Evolutionary conservation across 2,329 filamentous ascomycete genomes (phyloP), one percentile per base, ranked within the genome.

Genomic region (Hypoxylon sp.): DNA sequence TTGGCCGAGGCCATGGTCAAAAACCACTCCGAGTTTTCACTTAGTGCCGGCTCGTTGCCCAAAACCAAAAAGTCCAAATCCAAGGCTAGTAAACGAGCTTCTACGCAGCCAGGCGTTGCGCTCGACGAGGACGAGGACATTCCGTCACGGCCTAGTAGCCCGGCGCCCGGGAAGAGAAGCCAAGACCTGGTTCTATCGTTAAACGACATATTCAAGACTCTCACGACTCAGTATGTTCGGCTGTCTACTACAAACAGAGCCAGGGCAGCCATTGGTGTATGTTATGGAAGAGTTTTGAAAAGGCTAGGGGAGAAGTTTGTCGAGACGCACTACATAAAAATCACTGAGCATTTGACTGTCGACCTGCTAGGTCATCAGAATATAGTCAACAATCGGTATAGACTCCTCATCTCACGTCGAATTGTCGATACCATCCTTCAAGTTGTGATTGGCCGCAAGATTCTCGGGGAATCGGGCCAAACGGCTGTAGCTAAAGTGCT

Each of bases 391-490:
- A 97, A 97, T 76, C 90, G 95, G 43, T 97, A 98, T 78, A 91
- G 95, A 17, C 86, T 97, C 14, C 85, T 99, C 14, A 91, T 93
- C 65, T 93, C 93, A 2, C 88, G 96, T 60, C 93, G 91, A 77
- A 97, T 95, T 73, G 89, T 97, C 13, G 90, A 93, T 70, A 91
- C 91, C 38, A 87, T 98, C 51, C 83, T 99, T 10, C 93, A 97
- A 74, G 91, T 94, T 64, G 89, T 96, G 6, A 86, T 98, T 69
- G 93, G 93, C 7, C 87, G 87, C 63, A 89, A 90, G 71, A 91
- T 98, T 73, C 85, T 99, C 1, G 94, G 94, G 11, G 95, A 99
- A 79, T 93, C 92, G 13, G 94, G 94, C 6, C 95, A 98, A 76
- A 84, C 95, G 65, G 90, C 91, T 72, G 94, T 93, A 28, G 93